Conservation (phyloP, 345 rosid species). For the Eucalyptus globulus region DNA sequence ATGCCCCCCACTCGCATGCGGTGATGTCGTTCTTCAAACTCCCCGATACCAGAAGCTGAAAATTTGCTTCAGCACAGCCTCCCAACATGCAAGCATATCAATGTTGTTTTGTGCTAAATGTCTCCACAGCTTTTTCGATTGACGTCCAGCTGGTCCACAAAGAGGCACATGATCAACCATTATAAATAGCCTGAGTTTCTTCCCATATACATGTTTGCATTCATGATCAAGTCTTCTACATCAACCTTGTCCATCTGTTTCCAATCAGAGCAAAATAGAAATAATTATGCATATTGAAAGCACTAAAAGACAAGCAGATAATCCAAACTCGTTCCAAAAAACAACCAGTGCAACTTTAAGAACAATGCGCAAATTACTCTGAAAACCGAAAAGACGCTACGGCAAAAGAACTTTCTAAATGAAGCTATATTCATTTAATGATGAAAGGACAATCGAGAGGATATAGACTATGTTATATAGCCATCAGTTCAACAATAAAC, state of each 20-base stretch:
- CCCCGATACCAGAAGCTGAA: background rate
- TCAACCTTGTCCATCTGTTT: background rate
- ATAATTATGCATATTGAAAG: background rate
- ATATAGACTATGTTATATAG: background rate
- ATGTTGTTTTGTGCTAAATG: background rate
- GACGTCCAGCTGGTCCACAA: background rate
- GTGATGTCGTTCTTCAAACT: background rate
- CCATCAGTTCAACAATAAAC: background rate
- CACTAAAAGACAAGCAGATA: background rate
- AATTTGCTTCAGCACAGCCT: background rate
- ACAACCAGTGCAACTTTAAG: background rate
- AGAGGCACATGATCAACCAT: background rate
- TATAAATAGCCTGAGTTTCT: background rate
- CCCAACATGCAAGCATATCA: background rate
- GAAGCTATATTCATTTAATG: background rate
- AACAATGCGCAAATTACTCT: background rate
- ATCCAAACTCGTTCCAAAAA: background rate
- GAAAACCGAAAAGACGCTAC: background rate
- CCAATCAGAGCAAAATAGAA: background rate
- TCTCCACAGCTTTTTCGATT: background rate
- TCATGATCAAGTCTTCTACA: background rate
- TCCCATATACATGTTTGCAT: background rate
- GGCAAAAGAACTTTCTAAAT: background rate
- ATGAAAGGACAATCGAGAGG: background rate
- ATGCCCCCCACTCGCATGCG: background rate